Conservation (phyloP, 2,329 filamentous ascomycete genomes). For the Curvularia verruculosa region DNA sequence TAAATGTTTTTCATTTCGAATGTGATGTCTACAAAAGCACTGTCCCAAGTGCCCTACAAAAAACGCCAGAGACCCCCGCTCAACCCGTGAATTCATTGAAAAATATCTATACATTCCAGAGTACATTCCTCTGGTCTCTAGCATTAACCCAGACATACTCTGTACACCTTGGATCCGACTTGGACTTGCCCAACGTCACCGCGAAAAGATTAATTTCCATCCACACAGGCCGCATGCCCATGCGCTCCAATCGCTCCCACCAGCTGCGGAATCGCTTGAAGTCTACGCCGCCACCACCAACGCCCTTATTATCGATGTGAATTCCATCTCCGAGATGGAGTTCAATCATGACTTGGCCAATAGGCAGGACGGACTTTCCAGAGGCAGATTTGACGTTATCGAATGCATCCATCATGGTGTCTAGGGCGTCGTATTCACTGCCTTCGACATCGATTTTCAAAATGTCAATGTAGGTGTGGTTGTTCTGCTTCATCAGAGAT, state of each 20-base stretch:
- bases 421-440: slow-evolving; percentile 39
- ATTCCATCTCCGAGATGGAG: slow-evolving; percentile 37
- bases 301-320: slow-evolving; percentile 7
- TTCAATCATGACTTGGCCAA: slow-evolving; percentile 46
- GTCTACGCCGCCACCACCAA: slow-evolving; percentile 26
- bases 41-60: not conserved
- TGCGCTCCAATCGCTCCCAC: slow-evolving; percentile 43
- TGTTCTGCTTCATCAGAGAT: slow-evolving; percentile 39
- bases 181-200: slow-evolving; percentile 33
- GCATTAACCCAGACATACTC: slow-evolving; percentile 47
- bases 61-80: not conserved
- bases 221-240: slow-evolving; percentile 46
- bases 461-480: slow-evolving; percentile 45
- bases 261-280: slow-evolving; percentile 39
- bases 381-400: slow-evolving; percentile 25
- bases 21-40: not conserved
- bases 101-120: slow-evolving; percentile 29
- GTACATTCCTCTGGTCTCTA: slow-evolving; percentile 35
- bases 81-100: too few relatives aligned
- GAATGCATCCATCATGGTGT: slow-evolving; percentile 41
- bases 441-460: slow-evolving; percentile 46
- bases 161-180: slow-evolving; percentile 40
- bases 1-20: not conserved
- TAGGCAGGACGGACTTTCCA: slow-evolving; percentile 33
- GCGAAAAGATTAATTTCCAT: slow-evolving; percentile 45